Conservation (phyloP, 2,329 filamentous ascomycete genomes). For the Cladophialophora chaetospira region DNA sequence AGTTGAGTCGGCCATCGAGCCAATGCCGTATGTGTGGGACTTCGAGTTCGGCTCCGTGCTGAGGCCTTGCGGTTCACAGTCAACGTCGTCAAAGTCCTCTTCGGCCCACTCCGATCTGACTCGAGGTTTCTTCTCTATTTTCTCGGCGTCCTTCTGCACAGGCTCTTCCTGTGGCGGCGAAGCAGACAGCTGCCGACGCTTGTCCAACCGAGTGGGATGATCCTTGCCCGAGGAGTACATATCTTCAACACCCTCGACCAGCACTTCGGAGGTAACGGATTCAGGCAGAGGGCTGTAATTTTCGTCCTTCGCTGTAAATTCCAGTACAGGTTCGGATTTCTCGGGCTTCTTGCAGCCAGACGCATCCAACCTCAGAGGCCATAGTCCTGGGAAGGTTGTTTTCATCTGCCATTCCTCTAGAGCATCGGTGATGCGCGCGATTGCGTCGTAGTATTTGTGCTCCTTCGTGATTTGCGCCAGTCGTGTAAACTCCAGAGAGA, state of each 20-base stretch:
- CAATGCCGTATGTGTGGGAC: conserved; percentile 46
- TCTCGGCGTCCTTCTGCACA: conserved; percentile 10
- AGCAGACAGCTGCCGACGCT: conserved; percentile 20
- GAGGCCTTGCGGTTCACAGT: conserved; percentile 46
- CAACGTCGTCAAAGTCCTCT: conserved; percentile 27
- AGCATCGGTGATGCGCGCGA: conserved; percentile 80
- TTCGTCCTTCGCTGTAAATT: conserved; percentile 27
- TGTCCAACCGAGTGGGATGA: background rate
- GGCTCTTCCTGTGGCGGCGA: conserved; percentile 18
- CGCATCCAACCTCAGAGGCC: conserved; percentile 74
- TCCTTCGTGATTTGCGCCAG: conserved; percentile 82
- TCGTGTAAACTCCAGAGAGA: conserved; percentile 86
- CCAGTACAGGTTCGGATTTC: background rate
- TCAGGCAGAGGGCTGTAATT: background rate
- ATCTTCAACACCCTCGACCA: background rate
- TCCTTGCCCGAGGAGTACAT: background rate
- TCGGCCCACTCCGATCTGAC: background rate
- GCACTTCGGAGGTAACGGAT: background rate
- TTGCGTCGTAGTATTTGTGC: conserved; percentile 83
- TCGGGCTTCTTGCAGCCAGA: conserved; percentile 68
- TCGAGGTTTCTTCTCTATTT: background rate
- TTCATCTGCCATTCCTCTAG: conserved; percentile 73
- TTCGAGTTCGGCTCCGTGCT: conserved; percentile 38
- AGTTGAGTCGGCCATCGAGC: conserved; percentile 50
- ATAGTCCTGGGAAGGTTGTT: conserved; percentile 75